A percentile compares a stretch with the other conserved stretches of the same genome.
phyloP scores from a whole-genome alignment of 2,329 filamentous ascomycete genomes.

The Nannizziopsis barbatae region DNA sequence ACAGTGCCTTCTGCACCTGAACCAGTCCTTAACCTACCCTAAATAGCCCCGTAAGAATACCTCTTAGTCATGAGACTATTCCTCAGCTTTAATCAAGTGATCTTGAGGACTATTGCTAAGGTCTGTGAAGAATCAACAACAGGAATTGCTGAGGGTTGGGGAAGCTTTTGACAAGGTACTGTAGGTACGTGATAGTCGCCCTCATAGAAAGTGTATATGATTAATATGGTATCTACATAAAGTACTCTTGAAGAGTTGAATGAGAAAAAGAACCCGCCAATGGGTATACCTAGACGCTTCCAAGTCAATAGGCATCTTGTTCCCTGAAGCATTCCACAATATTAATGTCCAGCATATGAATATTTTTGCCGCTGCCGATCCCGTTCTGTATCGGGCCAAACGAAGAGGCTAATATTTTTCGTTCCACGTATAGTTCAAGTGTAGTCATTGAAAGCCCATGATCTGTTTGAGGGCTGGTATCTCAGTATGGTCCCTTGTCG shows the following conservation, averaged over 20 bases:
- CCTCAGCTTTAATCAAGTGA: too few species aligned
- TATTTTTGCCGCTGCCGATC: neutral
- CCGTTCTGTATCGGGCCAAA: neutral
- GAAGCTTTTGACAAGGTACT: too few species aligned
- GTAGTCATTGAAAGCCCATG: neutral
- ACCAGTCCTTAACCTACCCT: too few species aligned
- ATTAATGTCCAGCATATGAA: conserved; percentile 2
- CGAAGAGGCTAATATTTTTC: neutral
- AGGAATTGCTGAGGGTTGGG: too few species aligned
- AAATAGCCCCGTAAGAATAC: too few species aligned
- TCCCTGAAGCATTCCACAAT: neutral
- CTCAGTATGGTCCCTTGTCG: conserved; percentile 59
- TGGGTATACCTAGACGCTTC: too few species aligned
- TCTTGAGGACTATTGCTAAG: too few species aligned
- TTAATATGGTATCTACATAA: neutral
- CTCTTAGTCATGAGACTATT: too few species aligned
- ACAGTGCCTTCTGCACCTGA: too few species aligned
- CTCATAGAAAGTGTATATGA: conserved; percentile 5
- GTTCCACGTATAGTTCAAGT: neutral
- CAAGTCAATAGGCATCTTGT: neutral
- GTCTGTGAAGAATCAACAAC: too few species aligned
- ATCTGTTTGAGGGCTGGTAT: conserved; percentile 2
- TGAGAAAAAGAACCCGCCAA: too few species aligned
- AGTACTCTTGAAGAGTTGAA: neutral
- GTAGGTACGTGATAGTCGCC: too few species aligned